Percentiles rank a stretch among this genome's conserved stretches.
Evolutionary conservation across 2,329 filamentous ascomycete species (phyloP).

Genomic region (Cladobotryum protrusum): DNA sequence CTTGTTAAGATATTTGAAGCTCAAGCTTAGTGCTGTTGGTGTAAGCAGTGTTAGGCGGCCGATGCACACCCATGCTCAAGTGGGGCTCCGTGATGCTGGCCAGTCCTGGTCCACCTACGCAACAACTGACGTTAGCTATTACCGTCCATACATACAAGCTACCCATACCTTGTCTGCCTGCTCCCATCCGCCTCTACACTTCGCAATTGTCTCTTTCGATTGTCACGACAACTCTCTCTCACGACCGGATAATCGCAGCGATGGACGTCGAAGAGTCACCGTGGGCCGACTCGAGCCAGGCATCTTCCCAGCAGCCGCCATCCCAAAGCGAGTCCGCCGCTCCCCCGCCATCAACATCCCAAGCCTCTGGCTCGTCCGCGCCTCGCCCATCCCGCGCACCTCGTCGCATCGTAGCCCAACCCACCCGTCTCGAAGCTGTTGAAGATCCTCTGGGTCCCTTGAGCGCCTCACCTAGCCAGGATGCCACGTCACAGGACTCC

Average conservation of each 20-base stretch:
- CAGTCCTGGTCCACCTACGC: conserved; percentile 5
- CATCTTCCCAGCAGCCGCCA: conserved; percentile 18
- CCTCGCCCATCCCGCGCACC: conserved; percentile 42
- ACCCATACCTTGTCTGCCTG: not conserved
- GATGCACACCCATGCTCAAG: not conserved
- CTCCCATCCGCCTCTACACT: not conserved
- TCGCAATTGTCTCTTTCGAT: not conserved
- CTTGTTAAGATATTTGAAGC: too few relatives aligned
- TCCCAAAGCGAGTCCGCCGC: conserved; percentile 27
- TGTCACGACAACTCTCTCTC: not conserved
- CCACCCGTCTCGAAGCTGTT: conserved; percentile 71
- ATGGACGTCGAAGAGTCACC: conserved; percentile 50
- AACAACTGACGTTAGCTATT: conserved; percentile 7
- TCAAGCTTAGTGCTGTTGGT: too few relatives aligned
- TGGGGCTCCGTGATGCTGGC: conserved; percentile 4
- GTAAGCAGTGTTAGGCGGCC: too few relatives aligned
- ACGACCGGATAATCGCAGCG: conserved; percentile 10
- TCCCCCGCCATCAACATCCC: conserved; percentile 25
- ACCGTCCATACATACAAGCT: conserved; percentile 1
- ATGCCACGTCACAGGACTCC: conserved; percentile 36
- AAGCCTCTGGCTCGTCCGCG: conserved; percentile 25
- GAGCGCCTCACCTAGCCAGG: conserved; percentile 54
- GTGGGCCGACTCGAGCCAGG: conserved; percentile 43
- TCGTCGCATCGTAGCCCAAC: conserved; percentile 64
- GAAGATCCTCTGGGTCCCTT: conserved; percentile 73